Evolutionary conservation across 2,329 filamentous ascomycete species (phyloP).

Genomic region (Fusarium scirpi): DNA sequence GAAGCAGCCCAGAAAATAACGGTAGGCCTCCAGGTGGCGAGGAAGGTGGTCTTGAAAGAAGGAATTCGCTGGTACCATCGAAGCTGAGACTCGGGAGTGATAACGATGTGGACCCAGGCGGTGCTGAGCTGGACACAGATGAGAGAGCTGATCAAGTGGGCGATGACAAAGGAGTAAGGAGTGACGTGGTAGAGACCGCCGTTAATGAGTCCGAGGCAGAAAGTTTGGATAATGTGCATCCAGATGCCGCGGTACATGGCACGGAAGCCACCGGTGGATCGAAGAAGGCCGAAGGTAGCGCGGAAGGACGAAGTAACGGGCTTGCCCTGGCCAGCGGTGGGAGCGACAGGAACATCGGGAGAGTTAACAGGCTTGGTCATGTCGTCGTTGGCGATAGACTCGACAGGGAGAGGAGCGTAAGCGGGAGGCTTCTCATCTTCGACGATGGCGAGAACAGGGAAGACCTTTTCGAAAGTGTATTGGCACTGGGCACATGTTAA

Average conservation of each 20-base stretch:
- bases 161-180: conserved; percentile 56
- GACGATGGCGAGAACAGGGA: conserved; percentile 67
- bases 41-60: conserved; percentile 71
- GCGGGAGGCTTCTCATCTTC: conserved; percentile 68
- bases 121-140: conserved; percentile 76
- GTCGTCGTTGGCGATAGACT: conserved; percentile 55
- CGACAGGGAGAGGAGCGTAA: conserved; percentile 64
- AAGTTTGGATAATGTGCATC: conserved; percentile 52
- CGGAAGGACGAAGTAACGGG: conserved; percentile 64
- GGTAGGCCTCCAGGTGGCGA: conserved; percentile 76
- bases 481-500: conserved; percentile 51
- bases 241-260: conserved; percentile 77
- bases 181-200: conserved; percentile 60
- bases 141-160: conserved; percentile 62
- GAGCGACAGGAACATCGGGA: conserved; percentile 44
- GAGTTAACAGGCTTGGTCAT: conserved; percentile 49
- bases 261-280: conserved; percentile 70
- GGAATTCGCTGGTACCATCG: conserved; percentile 78
- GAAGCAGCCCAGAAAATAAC: conserved; percentile 70
- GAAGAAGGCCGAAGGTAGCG: conserved; percentile 66
- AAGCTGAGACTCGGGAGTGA: conserved; percentile 74
- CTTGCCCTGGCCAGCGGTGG: conserved; percentile 17
- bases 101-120: conserved; percentile 88
- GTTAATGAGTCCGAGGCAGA: conserved; percentile 55
- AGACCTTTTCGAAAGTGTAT: conserved; percentile 65